Conservation (phyloP, 495 filamentous ascomycete species). For the Trichoderma gamsii region DNA sequence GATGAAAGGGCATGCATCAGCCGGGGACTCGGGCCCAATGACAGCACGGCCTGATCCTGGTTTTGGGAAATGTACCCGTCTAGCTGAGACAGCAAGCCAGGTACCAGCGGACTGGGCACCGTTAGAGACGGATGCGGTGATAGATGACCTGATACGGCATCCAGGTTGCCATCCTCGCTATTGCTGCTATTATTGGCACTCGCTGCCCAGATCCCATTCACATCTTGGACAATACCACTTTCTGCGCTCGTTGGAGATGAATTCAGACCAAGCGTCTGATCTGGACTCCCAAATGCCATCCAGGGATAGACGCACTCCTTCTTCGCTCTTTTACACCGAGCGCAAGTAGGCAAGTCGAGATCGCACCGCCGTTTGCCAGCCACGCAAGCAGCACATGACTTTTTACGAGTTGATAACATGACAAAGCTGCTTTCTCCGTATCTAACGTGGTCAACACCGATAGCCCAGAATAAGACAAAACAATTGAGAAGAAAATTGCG, state of each 20-base stretch:
- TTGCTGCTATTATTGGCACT: not conserved
- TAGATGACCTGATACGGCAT: not conserved
- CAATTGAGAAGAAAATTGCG: not conserved
- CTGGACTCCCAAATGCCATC: not conserved
- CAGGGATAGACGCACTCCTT: constrained; percentile 1
- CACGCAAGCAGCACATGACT: constrained; percentile 4
- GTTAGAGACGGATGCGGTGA: not conserved
- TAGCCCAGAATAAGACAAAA: not conserved
- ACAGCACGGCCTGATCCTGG: not conserved
- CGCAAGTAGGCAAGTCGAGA: constrained; percentile 6
- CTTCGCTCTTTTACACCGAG: not conserved
- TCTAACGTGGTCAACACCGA: not conserved
- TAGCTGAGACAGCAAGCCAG: not conserved
- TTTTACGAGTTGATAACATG: constrained; percentile 5
- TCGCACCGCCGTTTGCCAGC: constrained; percentile 10
- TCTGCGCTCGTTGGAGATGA: not conserved
- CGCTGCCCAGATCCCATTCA: not conserved
- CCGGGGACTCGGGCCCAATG: not conserved
- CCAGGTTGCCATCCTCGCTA: not conserved
- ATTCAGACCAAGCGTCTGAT: not conserved
- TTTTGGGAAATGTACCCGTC: not conserved
- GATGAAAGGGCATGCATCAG: not conserved
- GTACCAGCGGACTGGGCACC: not conserved
- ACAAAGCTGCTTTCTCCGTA: not conserved
- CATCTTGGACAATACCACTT: not conserved